Conservation (phyloP, 2,329 filamentous ascomycete genomes). For the Plectosphaerella cucumerina region DNA sequence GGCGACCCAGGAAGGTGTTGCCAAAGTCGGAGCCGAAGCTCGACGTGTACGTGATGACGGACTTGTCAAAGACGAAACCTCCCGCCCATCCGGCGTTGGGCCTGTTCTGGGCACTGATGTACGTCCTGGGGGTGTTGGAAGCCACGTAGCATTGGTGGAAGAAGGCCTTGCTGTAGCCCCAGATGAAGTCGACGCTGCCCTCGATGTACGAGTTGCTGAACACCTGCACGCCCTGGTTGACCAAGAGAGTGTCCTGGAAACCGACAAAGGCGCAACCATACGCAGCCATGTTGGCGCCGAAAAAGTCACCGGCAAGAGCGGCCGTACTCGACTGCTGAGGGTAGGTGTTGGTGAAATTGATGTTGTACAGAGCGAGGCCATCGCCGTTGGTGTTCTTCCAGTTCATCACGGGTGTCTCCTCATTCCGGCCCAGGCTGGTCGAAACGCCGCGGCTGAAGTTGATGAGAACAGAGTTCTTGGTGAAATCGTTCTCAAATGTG, state of each 20-base stretch:
- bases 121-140: constrained; percentile 24
- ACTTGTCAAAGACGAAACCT: constrained; percentile 27
- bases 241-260: constrained; percentile 46
- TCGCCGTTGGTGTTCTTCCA: constrained; percentile 35
- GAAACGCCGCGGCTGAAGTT: constrained; percentile 30
- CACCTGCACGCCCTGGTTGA: constrained; percentile 39
- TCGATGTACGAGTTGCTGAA: constrained; percentile 38
- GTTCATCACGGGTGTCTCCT: constrained; percentile 38
- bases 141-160: constrained; percentile 33
- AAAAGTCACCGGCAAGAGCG: constrained; percentile 25
- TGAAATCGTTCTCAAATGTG: constrained; percentile 26
- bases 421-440: constrained; percentile 34
- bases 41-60: constrained; percentile 15
- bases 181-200: constrained; percentile 46
- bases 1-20: constrained; percentile 34
- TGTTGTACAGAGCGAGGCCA: constrained; percentile 55
- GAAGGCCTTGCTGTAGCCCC: constrained; percentile 30
- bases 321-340: constrained; percentile 16
- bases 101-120: constrained; percentile 26
- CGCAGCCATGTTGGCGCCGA: constrained; percentile 26
- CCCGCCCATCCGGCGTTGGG: constrained; percentile 21
- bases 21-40: constrained; percentile 12
- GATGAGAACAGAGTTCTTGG: constrained; percentile 29
- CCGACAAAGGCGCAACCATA: constrained; percentile 41
- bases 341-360: constrained; percentile 45